Evolutionary conservation across 2,329 filamentous ascomycete species (phyloP), one percentile per base, ranked within the genome.

Genomic region (Beauveria australis): DNA sequence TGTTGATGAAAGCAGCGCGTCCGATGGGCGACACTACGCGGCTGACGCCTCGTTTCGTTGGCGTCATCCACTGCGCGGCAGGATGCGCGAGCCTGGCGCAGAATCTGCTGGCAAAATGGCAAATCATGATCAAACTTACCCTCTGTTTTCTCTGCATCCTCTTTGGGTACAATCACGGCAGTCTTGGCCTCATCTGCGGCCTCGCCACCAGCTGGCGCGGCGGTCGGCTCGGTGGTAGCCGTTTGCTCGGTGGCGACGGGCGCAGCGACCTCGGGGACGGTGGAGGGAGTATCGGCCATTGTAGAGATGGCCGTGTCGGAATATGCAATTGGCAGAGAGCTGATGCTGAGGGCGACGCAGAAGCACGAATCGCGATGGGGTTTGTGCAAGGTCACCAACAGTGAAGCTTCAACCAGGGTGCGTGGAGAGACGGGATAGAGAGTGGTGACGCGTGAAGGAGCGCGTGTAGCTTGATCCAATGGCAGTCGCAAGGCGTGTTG

Each of bases 201-300:
- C 53, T 63, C 65, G 28, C 64, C 62, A 46, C 63, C 43, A 41
- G 69, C 68, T 14, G 64, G 28, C 44, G 66, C 61, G 59, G 71
- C 48, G 64, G 66, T 67, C 54, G 68, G 66, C 63, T 71, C 69
- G 49, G 72, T 71, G 30, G 51, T 22, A 18, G 58, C 49, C 51
- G 58, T 51, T 60, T 53, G 58, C 58, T 60, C 58, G 65, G 69
- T 67, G 40, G 67, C 62, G 59, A 66, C 67, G 52, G 74, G 66
- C 61, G 74, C 65, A 54, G 71, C 66, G 61, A 66, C 70, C 59
- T 74, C 72, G 61, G 70, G 64, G 68, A 74, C 74, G 66, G 75
- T 72, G 63, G 66, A 65, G 53, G 69, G 57, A 65, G 71, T 71
- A 61, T 77, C 75, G 59, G 75, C 72, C 75, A 77, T 77, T 67